Base-by-base conservation (phyloP, 306 rosid genomes). In the Acmispon strigosus region DNA sequence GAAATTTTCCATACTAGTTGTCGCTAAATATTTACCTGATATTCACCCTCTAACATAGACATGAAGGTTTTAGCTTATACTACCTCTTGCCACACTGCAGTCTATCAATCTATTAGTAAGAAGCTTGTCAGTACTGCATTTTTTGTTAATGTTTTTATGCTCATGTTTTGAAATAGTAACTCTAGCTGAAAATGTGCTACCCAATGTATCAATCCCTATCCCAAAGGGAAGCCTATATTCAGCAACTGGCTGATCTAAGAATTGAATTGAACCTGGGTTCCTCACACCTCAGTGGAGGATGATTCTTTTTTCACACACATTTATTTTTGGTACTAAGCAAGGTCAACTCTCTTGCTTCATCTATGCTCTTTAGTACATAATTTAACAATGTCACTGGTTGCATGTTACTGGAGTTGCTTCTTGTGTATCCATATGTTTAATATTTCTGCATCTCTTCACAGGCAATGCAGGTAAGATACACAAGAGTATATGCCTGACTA, bases 1-100 rank as follows among this genome's bases (percentile, higher is more conserved):
- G 54, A 70, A 16, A 55, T 37, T 48, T 62, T 27, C 53, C 58
- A 16, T 51, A 22, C 32, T 65, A 44, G 3, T 57, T 69, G 68
- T 69, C 76, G 56, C 67, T 54, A 17, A 34, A 51, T 79, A 53
- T 72, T 80, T 43, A 69, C 24, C 3, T 70, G 17, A 43, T 29
- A 50, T 37, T 71, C 37, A n/a, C 42, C 59, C 34, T 36, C 48
- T 20, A 15, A 43, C 50, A 62, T 54, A 54, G 18, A 43, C 80
- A 37, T 68, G 48, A 62, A 56, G 59, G 45, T 22, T 76, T 67
- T 62, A 8, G 39, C 52, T 14, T 77, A 10, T 42, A 43, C 58
- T 16, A 34, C 47, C 41, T 47, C 19, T 61, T 7, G 32, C 27
- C 42, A 18, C 51, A 69, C 27, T 62, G 45, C 32, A 34, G 10